A percentile compares a stretch with the other conserved stretches of the same genome.
Evolutionary conservation across 257 asterid species (phyloP).

Genomic region (Gardenia jasminoides): DNA sequence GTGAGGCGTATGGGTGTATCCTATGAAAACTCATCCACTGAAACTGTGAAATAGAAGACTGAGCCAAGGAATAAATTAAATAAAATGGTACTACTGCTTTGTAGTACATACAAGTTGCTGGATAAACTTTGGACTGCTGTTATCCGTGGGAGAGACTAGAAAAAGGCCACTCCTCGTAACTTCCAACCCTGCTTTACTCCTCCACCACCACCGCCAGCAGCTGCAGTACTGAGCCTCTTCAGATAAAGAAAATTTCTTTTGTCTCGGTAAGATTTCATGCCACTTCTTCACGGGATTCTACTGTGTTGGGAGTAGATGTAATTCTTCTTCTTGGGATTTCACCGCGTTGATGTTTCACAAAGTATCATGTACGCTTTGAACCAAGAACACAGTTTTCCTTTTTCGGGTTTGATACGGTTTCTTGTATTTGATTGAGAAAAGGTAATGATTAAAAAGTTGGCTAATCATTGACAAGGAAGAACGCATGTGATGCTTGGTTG

Average conservation of each 20-base stretch:
- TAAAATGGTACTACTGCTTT: too few species aligned
- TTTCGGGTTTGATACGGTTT: background rate
- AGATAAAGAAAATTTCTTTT: background rate
- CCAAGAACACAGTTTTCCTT: background rate
- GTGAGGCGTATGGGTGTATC: background rate
- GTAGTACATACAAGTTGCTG: background rate
- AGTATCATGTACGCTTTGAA: background rate
- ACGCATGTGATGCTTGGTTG: background rate
- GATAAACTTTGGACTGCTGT: background rate
- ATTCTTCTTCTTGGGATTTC: background rate
- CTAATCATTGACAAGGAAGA: background rate
- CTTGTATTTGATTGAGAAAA: background rate
- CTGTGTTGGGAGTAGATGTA: background rate
- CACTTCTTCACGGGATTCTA: background rate
- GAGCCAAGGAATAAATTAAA: background rate
- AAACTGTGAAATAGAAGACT: background rate
- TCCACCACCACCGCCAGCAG: background rate
- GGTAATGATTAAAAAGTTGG: background rate
- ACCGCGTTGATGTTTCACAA: background rate
- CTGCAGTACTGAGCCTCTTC: background rate
- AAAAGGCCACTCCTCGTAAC: background rate
- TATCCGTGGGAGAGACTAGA: background rate
- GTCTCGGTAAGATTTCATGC: constrained; percentile 13
- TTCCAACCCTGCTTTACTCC: constrained; percentile 2
- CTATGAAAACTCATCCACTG: background rate